Evolutionary conservation across 306 rosid genomes (phyloP).

Genomic region (Medicago lupulina): DNA sequence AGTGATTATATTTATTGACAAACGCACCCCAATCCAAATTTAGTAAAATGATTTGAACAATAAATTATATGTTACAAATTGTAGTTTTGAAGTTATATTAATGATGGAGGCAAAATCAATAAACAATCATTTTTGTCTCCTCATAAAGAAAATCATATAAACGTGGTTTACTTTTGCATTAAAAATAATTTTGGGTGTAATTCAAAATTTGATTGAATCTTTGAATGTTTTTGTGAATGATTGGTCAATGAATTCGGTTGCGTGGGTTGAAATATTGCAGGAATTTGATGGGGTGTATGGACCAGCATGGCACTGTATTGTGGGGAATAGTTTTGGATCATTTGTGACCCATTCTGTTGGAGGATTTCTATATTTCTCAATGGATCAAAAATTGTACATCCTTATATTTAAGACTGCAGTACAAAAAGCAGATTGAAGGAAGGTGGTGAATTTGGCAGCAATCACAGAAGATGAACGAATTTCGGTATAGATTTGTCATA

Average conservation of each 20-base stretch:
- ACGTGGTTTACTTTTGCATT: not conserved
- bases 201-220: conserved; percentile 26
- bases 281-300: conserved; percentile 97
- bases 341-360: conserved; percentile 96
- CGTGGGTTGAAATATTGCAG: conserved; percentile 62
- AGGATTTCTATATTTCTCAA: conserved; percentile 88
- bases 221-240: conserved; percentile 37
- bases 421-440: conserved; percentile 77
- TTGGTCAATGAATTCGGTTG: conserved; percentile 49
- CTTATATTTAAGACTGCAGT: conserved; percentile 91
- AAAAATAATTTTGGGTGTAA: not conserved
- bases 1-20: too few relatives aligned
- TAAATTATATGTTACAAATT: too few relatives aligned
- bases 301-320: conserved; percentile 99
- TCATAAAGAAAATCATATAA: not conserved
- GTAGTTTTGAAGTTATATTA: too few relatives aligned
- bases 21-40: too few relatives aligned
- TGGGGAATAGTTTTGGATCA: conserved; percentile 96
- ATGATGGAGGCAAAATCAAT: too few relatives aligned
- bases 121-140: too few relatives aligned
- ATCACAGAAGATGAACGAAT: conserved; percentile 28
- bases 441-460: conserved; percentile 31
- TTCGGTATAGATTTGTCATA: conserved; percentile 40
- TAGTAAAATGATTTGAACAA: too few relatives aligned
- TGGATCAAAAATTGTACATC: conserved; percentile 89